These are phyloP conservation scores for Canariomyces notabilis DNA, from an alignment of 2,329 filamentous ascomycete species.

Conservation along the genomic window DNA sequence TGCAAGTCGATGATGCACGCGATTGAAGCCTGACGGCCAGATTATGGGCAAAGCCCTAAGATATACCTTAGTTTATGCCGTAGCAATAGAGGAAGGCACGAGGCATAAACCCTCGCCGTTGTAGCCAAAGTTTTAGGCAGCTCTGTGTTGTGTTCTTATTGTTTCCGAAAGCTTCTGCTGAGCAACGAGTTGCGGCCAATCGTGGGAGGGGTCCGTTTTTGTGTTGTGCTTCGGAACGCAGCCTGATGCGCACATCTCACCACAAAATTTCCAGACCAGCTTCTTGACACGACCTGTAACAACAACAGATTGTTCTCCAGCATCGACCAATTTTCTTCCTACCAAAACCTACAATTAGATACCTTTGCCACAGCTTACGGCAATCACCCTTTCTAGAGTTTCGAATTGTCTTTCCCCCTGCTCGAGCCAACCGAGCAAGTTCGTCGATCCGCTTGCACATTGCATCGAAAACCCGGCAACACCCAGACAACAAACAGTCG, in stretches of 20 bases:
- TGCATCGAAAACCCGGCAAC: background rate
- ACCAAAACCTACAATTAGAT: constrained; percentile 12
- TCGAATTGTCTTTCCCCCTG: background rate
- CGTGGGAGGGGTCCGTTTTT: constrained; percentile 18
- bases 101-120: background rate
- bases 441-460: background rate
- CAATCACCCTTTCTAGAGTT: background rate
- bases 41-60: too few relatives aligned
- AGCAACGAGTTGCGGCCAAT: constrained; percentile 16
- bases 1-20: constrained; percentile 1
- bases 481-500: constrained; percentile 8
- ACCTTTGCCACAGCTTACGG: background rate
- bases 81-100: background rate
- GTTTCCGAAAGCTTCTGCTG: constrained; percentile 27
- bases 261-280: constrained; percentile 16
- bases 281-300: background rate
- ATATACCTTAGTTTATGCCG: too few relatives aligned
- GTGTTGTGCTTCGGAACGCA: background rate
- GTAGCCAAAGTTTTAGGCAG: background rate
- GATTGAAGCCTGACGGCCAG: too few relatives aligned
- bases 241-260: constrained; percentile 3
- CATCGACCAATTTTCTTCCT: background rate
- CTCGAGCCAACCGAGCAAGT: background rate
- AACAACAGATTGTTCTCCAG: constrained; percentile 8
- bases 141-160: constrained; percentile 8